Percentiles rank a stretch among this genome's conserved stretches.
Conservation (phyloP, 2,329 filamentous ascomycete species). For the Colletotrichum godetiae region DNA sequence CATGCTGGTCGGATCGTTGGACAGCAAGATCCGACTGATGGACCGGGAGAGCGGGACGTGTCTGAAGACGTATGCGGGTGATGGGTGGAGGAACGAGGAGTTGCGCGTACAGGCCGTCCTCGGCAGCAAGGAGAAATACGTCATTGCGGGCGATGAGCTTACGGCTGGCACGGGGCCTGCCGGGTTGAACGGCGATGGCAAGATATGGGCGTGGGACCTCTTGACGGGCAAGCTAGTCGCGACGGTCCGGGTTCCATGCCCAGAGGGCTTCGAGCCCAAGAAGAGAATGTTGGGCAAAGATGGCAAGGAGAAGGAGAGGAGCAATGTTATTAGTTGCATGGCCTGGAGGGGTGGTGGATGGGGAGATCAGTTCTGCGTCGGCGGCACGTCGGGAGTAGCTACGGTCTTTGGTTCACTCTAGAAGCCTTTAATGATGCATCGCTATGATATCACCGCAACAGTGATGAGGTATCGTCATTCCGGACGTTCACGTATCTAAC, state of each 20-base stretch:
- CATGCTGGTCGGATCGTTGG: constrained; percentile 79
- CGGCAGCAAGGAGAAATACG: constrained; percentile 80
- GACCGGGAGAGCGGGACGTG: constrained; percentile 81
- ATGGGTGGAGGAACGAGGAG: constrained; percentile 71
- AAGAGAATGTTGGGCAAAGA: constrained; percentile 68
- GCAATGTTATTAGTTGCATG: constrained; percentile 71
- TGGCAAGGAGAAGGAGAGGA: constrained; percentile 69
- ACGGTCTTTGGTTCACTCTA: constrained; percentile 66
- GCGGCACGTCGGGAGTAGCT: constrained; percentile 73
- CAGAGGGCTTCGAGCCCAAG: constrained; percentile 56
- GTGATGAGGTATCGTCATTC: neutral
- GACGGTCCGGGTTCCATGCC: constrained; percentile 68
- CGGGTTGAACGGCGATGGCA: constrained; percentile 60
- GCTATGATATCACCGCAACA: neutral
- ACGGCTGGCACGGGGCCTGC: constrained; percentile 40
- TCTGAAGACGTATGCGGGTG: constrained; percentile 75
- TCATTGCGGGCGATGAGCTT: constrained; percentile 84
- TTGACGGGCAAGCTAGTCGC: constrained; percentile 77
- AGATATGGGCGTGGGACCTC: constrained; percentile 86
- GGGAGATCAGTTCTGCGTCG: constrained; percentile 73
- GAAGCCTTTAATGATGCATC: neutral
- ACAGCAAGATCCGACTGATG: constrained; percentile 82
- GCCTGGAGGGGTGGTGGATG: constrained; percentile 72
- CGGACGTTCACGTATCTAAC: constrained; percentile 7
- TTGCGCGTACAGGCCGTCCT: constrained; percentile 81